Conservation (phyloP, 768 basidiomycete genomes). For the Botryobasidium botryosum region DNA sequence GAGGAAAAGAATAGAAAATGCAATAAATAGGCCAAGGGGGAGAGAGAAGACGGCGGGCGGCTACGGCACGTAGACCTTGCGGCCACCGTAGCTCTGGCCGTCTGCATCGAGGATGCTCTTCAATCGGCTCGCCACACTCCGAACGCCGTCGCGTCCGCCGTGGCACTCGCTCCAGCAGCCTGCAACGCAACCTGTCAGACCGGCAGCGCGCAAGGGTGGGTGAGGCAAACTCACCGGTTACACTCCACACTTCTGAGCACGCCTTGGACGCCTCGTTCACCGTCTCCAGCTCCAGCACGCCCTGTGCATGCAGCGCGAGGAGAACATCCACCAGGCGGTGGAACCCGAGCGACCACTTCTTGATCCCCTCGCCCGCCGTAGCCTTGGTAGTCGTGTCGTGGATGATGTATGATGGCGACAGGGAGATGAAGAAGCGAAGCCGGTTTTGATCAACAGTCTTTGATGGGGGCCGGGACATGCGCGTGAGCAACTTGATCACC, state of each 20-base stretch:
- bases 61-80: conserved; percentile 5
- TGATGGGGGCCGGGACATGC: too few species aligned
- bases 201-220: not conserved
- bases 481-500: too few species aligned
- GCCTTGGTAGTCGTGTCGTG: conserved; percentile 54
- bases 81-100: conserved; percentile 5
- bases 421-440: conserved; percentile 45
- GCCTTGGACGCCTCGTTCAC: conserved; percentile 49
- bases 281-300: conserved; percentile 62
- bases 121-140: not conserved
- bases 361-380: conserved; percentile 28
- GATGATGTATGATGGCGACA: conserved; percentile 64
- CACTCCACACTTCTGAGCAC: conserved; percentile 71
- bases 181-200: not conserved
- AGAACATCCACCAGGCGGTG: conserved; percentile 53
- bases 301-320: conserved; percentile 45
- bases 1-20: conserved; percentile 1
- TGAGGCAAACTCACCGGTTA: conserved; percentile 28
- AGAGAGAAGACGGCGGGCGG: not conserved
- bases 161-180: not conserved
- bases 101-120: conserved; percentile 5
- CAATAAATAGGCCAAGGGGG: not conserved
- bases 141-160: not conserved
- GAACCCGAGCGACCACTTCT: conserved; percentile 51
- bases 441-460: conserved; percentile 42